A percentile compares a stretch with the other conserved stretches of the same genome.
Evolutionary conservation across 1,139 yeast genomes (phyloP).

Genomic region (Yamadazyma atmosphaerica): DNA sequence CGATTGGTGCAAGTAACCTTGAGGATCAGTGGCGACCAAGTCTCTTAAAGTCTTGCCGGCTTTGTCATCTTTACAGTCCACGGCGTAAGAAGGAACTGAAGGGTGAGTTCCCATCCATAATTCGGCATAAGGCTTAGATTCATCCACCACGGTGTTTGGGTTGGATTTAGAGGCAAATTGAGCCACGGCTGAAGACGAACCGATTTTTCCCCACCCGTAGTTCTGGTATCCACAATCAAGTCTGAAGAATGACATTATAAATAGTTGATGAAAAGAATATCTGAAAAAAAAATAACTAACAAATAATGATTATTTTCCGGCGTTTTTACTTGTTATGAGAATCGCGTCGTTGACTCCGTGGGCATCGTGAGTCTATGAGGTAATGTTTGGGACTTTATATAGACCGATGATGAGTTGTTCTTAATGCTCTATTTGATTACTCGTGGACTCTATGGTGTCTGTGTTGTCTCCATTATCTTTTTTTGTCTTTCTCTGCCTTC

Average conservation of each 20-base stretch:
- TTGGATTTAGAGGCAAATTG: slow-evolving; percentile 75
- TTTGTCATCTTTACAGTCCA: slow-evolving; percentile 26
- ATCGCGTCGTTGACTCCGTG: too few species aligned
- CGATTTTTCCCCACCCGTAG: slow-evolving; percentile 88
- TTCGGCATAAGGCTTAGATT: slow-evolving; percentile 80
- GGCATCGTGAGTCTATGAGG: too few species aligned
- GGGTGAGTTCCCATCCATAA: slow-evolving; percentile 99
- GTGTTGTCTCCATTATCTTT: too few species aligned
- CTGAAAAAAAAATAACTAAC: not conserved
- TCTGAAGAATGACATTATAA: slow-evolving; percentile 31
- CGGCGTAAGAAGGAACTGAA: slow-evolving; percentile 76
- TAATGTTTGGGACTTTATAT: too few species aligned
- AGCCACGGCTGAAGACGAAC: slow-evolving; percentile 84
- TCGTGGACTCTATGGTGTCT: too few species aligned
- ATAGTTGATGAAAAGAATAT: not conserved
- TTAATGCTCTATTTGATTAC: too few species aligned
- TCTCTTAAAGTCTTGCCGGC: slow-evolving; percentile 60
- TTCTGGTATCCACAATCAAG: slow-evolving; percentile 63
- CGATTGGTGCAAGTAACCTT: slow-evolving; percentile 52
- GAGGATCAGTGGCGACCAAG: slow-evolving; percentile 61
- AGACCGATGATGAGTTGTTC: too few species aligned
- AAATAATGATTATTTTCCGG: not conserved
- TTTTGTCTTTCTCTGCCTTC: too few species aligned
- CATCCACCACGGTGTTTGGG: slow-evolving; percentile 59
- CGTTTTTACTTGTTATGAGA: not conserved